Evolutionary conservation across 2,329 filamentous ascomycete species (phyloP), one percentile per base, ranked within the genome.

Genomic region (Teratosphaeria viscida): DNA sequence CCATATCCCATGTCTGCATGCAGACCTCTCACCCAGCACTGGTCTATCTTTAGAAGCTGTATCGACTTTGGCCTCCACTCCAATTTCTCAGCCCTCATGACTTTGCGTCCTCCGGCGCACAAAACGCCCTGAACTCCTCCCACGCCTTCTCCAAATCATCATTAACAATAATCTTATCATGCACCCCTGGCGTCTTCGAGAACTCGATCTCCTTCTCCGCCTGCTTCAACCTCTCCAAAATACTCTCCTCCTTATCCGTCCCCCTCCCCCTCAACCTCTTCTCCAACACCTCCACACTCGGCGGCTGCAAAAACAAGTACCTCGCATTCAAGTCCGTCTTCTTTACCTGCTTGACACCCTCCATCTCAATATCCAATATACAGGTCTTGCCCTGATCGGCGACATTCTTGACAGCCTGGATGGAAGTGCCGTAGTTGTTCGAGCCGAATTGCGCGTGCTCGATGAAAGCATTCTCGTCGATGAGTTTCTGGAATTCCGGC

Each of bases 281-380:
- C 78, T 95, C 91, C 43, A 96, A 80, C 56, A 85, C 81, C 68
- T 88, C 84, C 65, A 88, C 76, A 3, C 83, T 87, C 0, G 92
- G 92, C 12, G 92, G 92, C 39, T 88, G 84, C 62, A 96, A 82
- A 75, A 96, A 96, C 65, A 95, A 76, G 76, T 90, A 96, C 59
- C 89, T 85, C 7, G 90, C 89, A 59, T 85, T 81, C 63, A 92
- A 82, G 66, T 81, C 81, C 62, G 87, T 88, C 63, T 82, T 82
- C 74, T 91, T 90, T 70, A 96, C 89, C 76, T 96, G 92, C 79
- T 96, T 96, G 60, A 96, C 91, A 62, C 92, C 92, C 82, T 96
- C 91, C 90, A 96, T 96, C 81, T 96, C 92, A 71, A 96, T 97
- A 73, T 97, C 92, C 66, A 96, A 78, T 55, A 96, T 85, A 62